Evolutionary conservation across 2,329 filamentous ascomycete genomes (phyloP).

Genomic region (Sclerotinia nivalis): DNA sequence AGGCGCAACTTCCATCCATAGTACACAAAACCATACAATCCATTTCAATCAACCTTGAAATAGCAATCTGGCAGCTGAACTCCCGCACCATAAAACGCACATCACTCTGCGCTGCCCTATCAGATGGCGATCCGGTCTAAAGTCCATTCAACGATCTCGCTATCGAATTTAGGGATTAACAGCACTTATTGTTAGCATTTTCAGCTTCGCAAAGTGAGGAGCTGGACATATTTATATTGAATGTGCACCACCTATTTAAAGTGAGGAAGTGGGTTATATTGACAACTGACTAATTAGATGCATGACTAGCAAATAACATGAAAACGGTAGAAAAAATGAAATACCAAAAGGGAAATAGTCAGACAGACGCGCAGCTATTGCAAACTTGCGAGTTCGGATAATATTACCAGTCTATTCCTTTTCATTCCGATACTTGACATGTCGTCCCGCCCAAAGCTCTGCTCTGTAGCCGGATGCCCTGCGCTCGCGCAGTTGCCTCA

Average conservation of each 20-base stretch:
- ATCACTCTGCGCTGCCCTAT: slow-evolving; percentile 3
- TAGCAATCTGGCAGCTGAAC: background rate
- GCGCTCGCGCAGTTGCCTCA: slow-evolving; percentile 8
- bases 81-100: background rate
- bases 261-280: background rate
- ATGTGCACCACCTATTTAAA: slow-evolving; percentile 23
- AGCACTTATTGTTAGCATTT: slow-evolving; percentile 26
- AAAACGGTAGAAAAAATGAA: background rate
- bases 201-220: slow-evolving; percentile 32
- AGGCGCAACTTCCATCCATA: too few relatives aligned
- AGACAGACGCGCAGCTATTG: slow-evolving; percentile 9
- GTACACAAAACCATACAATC: background rate
- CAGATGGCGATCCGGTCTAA: slow-evolving; percentile 21
- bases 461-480: slow-evolving; percentile 20
- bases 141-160: slow-evolving; percentile 23
- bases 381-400: slow-evolving; percentile 4
- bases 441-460: slow-evolving; percentile 22
- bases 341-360: slow-evolving; percentile 20
- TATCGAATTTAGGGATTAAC: slow-evolving; percentile 29
- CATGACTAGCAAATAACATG: background rate
- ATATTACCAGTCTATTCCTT: background rate
- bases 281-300: too few relatives aligned
- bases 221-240: slow-evolving; percentile 28
- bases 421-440: slow-evolving; percentile 10
- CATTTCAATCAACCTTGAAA: background rate